Evolutionary conservation across 1,284 basidiomycete species (phyloP).

Genomic region (Microbotryomycetes sp.): DNA sequence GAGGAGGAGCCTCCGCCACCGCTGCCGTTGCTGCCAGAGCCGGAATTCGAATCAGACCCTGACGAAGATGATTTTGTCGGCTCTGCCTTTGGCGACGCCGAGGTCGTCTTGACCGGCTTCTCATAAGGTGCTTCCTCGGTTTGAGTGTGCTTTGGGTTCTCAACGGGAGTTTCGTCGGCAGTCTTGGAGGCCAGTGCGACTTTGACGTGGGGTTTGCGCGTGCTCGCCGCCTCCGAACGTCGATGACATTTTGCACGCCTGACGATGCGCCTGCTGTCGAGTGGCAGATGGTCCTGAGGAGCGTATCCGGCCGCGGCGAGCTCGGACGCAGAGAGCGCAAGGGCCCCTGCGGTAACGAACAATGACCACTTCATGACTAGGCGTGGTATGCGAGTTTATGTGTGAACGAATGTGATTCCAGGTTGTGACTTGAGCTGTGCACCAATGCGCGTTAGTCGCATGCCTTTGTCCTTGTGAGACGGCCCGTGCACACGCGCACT

Average conservation of each 20-base stretch:
- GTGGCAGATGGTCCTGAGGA: not conserved
- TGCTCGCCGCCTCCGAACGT: not conserved
- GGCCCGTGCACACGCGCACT: not conserved
- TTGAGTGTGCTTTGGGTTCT: not conserved
- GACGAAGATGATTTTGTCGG: not conserved
- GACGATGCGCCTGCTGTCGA: not conserved
- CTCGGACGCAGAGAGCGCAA: not conserved
- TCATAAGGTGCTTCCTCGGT: not conserved
- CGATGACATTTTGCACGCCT: not conserved
- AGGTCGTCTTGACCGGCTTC: not conserved
- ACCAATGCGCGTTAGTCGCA: not conserved
- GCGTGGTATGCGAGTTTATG: not conserved
- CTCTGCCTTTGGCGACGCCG: not conserved
- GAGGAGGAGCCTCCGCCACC: not conserved
- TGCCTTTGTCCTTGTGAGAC: not conserved
- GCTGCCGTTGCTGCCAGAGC: not conserved
- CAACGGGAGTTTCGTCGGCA: not conserved
- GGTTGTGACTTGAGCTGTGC: not conserved
- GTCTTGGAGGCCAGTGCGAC: not conserved
- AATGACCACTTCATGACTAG: not conserved
- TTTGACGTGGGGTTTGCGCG: not conserved
- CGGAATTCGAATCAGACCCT: not conserved
- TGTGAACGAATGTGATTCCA: not conserved
- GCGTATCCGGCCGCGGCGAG: not conserved
- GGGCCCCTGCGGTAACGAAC: not conserved